Conservation (phyloP, 192 early-diverging fungal species). For the Funneliformis geosporum region DNA sequence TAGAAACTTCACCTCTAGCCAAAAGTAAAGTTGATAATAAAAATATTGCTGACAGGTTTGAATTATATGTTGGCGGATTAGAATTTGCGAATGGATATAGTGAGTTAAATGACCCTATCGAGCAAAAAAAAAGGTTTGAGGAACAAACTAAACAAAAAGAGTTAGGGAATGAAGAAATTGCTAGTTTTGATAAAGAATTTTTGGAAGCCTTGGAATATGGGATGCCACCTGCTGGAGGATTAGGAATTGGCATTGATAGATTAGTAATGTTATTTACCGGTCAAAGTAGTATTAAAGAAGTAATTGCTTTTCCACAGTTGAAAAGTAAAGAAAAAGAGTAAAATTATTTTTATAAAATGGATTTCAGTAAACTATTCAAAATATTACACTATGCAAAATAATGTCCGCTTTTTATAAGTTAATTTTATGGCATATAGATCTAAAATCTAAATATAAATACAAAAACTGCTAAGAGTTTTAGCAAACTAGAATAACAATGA, state of each 20-base stretch:
- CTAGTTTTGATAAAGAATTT: constrained; percentile 70
- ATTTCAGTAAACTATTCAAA: too few species aligned
- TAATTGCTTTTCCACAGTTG: constrained; percentile 73
- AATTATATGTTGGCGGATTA: constrained; percentile 74
- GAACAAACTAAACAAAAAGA: constrained; percentile 66
- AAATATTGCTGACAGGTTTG: constrained; percentile 67
- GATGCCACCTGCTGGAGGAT: constrained; percentile 85
- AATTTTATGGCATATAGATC: too few species aligned
- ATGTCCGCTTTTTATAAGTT: too few species aligned
- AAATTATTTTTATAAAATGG: constrained; percentile 8
- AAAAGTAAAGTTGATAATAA: constrained; percentile 54
- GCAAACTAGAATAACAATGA: too few species aligned
- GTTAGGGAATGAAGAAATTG: constrained; percentile 76
- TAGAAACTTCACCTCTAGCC: constrained; percentile 78
- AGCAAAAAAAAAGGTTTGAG: constrained; percentile 68
- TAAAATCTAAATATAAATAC: too few species aligned
- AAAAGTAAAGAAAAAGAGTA: not conserved
- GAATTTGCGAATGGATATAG: constrained; percentile 88
- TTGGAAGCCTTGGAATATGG: constrained; percentile 80
- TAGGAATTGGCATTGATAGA: constrained; percentile 90
- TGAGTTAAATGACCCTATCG: constrained; percentile 85
- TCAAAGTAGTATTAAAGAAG: constrained; percentile 72
- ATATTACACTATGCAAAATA: too few species aligned
- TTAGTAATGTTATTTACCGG: constrained; percentile 72
- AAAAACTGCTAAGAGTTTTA: too few species aligned